Evolutionary conservation across 768 basidiomycete genomes (phyloP), one percentile per base, ranked within the genome.

Genomic region (Russula vinacea): DNA sequence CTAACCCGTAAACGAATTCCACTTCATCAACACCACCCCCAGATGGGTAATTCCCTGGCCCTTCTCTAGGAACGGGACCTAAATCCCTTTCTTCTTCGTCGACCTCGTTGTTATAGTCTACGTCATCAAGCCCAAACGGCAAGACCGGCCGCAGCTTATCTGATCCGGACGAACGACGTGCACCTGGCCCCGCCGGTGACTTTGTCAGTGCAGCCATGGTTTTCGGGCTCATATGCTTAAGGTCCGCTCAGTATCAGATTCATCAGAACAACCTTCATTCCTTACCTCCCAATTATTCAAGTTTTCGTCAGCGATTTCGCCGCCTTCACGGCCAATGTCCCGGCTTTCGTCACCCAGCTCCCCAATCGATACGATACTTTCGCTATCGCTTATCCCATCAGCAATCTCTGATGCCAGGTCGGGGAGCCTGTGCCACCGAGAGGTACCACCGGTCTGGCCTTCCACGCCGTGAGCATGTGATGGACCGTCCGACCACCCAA

Each of bases 251-350:
- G 51, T 53, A 60, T 8, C 58, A 37, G 50, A 11, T 33, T 5
- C 10, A 26, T 33, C 19, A 44, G 13, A 49, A 26, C 11, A 17
- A n/a, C 19, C 11, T 59, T 57, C 52, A 51, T 52, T 50, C 70
- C 86, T 73, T 68, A 94, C 94, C 89, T 95, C 95, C 95, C 95
- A 98, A 69, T 94, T 92, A 71, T 95, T 98, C 68, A 89, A 75
- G 70, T 94, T 94, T 76, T 91, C 89, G 72, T 93, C 87, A 29
- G 82, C 77, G 40, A 76, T 75, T 65, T 87, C 88, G 47, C 81
- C 79, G 55, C 87, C 85, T 62, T 87, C 86, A 62, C 83, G 78
- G 50, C 81, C 81, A 14, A 80, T 71, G 63, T 93, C 74, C 57
- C 90, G 80, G 62, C 84, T 78, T 67, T 90, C 92, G 69, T 93